Evolutionary conservation across 23 red algal genomes (phyloP).

Genomic region (Chondrus crispus): DNA sequence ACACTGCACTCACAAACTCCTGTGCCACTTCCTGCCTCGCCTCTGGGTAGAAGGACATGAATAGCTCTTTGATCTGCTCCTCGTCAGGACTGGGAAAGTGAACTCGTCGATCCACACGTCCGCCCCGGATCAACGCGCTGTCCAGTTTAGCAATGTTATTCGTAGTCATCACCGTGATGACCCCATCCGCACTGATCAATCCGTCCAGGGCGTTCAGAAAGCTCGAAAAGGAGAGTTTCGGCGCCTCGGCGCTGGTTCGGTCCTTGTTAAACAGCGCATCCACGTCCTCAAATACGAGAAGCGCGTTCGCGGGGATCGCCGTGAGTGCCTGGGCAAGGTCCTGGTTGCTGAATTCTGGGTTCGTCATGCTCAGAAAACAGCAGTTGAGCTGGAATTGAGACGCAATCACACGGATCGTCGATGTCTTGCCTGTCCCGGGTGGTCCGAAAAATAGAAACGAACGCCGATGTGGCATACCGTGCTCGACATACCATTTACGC

Average conservation of each 20-base stretch:
- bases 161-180: conserved; percentile 59
- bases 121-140: conserved; percentile 58
- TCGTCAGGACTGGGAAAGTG: conserved; percentile 9
- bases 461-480: conserved; percentile 52
- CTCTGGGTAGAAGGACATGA: conserved; percentile 41
- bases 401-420: conserved; percentile 43
- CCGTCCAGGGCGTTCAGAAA: conserved; percentile 69
- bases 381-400: conserved; percentile 20
- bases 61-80: conserved; percentile 28
- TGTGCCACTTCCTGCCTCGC: conserved; percentile 3
- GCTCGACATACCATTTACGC: conserved; percentile 21
- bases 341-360: conserved; percentile 38
- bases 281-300: conserved; percentile 68
- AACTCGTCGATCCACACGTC: conserved; percentile 58
- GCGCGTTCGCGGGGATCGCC: conserved; percentile 20
- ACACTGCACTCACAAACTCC: conserved; percentile 25
- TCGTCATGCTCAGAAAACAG: conserved; percentile 62
- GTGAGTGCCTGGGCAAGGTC: conserved; percentile 26
- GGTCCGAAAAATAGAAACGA: conserved; percentile 64
- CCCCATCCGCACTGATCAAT: conserved; percentile 14
- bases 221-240: conserved; percentile 40
- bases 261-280: conserved; percentile 40
- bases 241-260: background rate
- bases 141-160: conserved; percentile 53
- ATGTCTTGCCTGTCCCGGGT: conserved; percentile 65